These are phyloP conservation scores for Spinellus fusiger DNA, from an alignment of 192 early-diverging fungal species.

Conservation along the genomic window DNA sequence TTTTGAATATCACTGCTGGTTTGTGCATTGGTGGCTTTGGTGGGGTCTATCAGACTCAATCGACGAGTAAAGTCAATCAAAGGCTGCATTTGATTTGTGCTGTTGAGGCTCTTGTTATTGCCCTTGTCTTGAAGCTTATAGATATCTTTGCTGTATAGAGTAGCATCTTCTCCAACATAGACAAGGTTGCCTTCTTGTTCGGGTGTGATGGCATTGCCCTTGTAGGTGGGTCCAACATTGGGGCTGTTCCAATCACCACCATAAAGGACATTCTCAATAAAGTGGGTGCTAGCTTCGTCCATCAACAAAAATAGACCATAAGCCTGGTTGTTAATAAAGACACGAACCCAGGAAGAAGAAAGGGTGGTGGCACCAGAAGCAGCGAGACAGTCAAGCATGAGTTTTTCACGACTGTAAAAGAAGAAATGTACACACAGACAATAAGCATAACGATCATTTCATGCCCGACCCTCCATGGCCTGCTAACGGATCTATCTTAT, in stretches of 20 bases:
- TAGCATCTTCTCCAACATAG: slow-evolving; percentile 10
- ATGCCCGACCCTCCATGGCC: too few relatives aligned
- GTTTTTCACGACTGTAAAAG: slow-evolving; percentile 31
- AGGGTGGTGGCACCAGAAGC: slow-evolving; percentile 38
- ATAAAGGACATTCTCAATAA: slow-evolving; percentile 18
- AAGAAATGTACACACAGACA: not conserved
- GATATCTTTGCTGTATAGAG: slow-evolving; percentile 9
- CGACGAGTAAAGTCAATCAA: slow-evolving; percentile 17
- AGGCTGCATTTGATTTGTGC: slow-evolving; percentile 4
- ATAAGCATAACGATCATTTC: too few relatives aligned
- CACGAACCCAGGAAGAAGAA: slow-evolving; percentile 36
- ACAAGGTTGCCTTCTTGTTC: slow-evolving; percentile 21
- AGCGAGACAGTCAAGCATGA: slow-evolving; percentile 35
- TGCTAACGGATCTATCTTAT: too few relatives aligned
- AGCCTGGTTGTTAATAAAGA: slow-evolving; percentile 37
- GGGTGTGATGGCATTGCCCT: slow-evolving; percentile 21
- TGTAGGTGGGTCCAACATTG: slow-evolving; percentile 12
- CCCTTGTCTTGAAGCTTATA: slow-evolving; percentile 23
- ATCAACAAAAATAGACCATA: slow-evolving; percentile 43
- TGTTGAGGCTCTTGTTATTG: slow-evolving; percentile 7
- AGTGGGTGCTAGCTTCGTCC: slow-evolving; percentile 29
- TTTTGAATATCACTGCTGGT: slow-evolving; percentile 9
- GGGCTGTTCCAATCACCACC: slow-evolving; percentile 12
- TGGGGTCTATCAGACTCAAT: slow-evolving; percentile 2
- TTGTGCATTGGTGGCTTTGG: slow-evolving; percentile 7